Evolutionary conservation across 805 yeast species (phyloP), one percentile per base, ranked within the genome.

Genomic region (Spathaspora passalidarum): DNA sequence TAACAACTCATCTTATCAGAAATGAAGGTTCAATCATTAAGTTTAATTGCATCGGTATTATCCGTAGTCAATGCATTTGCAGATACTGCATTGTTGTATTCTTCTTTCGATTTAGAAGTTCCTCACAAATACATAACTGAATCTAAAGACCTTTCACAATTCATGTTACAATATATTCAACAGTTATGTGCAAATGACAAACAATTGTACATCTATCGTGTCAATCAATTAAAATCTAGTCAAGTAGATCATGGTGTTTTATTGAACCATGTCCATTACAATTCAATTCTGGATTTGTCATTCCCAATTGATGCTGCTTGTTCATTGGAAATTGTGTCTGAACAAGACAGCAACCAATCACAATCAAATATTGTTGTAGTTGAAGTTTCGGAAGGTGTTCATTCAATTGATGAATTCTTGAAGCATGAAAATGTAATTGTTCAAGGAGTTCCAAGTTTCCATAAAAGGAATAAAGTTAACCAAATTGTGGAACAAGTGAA

Each of bases 401-500:
- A 58, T 38, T 21, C 49, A n/a, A 46, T 59, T 20, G 59, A 46
- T 17, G 63, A 60, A 43, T 54, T 57, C 38, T 46, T 56, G 49
- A 36, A 38, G 32, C 43, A 29, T 22, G 40, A 34, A 5, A 32
- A 39, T 22, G 51, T 57, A 32, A 50, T 65, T 23, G 60, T 66
- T 25, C 71, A 66, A 50, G 65, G 65, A 5, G 59, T 55, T 47
- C 72, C 72, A 9, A 48, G 16, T 36, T 32, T 55, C 54, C 32
- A 60, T 35, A 55, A 46, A 26, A 48, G 57, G 17, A 57, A 55
- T 21, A 50, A 49, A 40, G 35, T 62, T 46, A 57, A 59, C 49
- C 56, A 59, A 38, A 55, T 50, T 43, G 46, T 62, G 34, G 60
- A 59, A 26, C 65, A 57, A 38, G 43, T 47, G 18, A 48, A 49